Evolutionary conservation across 768 basidiomycete genomes (phyloP).

Genomic region (Agrocybe pediades): DNA sequence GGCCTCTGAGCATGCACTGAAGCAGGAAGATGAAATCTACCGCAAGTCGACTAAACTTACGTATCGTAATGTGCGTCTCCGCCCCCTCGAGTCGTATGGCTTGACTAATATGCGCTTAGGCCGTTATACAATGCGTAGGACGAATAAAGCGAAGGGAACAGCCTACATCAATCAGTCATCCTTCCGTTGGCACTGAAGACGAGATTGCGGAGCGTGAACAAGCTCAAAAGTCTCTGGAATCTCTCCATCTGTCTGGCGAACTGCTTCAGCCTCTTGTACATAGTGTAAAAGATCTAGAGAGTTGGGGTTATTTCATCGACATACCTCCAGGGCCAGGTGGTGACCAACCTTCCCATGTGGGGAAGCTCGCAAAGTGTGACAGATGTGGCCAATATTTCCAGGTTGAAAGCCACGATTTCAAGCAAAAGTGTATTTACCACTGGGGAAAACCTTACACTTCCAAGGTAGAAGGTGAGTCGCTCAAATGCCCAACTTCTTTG

Average conservation of each 20-base stretch:
- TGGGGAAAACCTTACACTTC: constrained; percentile 74
- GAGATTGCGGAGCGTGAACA: constrained; percentile 60
- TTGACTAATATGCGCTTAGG: constrained; percentile 31
- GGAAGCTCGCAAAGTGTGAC: constrained; percentile 71
- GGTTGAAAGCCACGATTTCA: constrained; percentile 60
- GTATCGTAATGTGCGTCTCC: constrained; percentile 72
- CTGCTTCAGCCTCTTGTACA: constrained; percentile 63
- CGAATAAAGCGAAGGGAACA: constrained; percentile 49
- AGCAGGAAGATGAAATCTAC: constrained; percentile 83
- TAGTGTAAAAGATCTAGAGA: constrained; percentile 53
- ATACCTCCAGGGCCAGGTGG: constrained; percentile 73
- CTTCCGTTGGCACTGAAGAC: constrained; percentile 77
- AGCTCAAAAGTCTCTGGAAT: constrained; percentile 51
- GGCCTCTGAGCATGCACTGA: constrained; percentile 77
- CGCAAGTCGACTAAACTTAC: constrained; percentile 72
- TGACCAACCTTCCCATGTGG: constrained; percentile 58
- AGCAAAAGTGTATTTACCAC: constrained; percentile 74
- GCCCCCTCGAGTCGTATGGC: not conserved
- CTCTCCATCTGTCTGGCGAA: constrained; percentile 52
- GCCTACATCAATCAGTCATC: constrained; percentile 61
- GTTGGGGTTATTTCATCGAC: constrained; percentile 72
- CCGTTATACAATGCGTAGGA: constrained; percentile 52
- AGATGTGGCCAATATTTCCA: constrained; percentile 73
- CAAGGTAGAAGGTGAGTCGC: constrained; percentile 61
- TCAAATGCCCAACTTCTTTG: not conserved